phyloP scores from a whole-genome alignment of 2,329 filamentous ascomycete species.

The Aspergillus costaricaensis region DNA sequence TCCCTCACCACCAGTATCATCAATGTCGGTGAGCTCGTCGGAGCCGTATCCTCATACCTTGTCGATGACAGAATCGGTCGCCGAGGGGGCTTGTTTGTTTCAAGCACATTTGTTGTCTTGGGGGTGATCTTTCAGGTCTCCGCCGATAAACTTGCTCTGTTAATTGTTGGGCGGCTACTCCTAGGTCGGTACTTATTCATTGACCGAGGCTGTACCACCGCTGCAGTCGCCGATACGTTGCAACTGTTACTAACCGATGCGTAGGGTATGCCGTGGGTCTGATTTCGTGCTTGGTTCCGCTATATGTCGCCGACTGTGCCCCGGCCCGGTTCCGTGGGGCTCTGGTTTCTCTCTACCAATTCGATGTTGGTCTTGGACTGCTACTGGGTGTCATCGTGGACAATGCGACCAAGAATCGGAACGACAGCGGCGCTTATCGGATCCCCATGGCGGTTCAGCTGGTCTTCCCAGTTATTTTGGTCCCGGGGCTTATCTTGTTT shows the following conservation, averaged over 20 bases:
- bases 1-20: conserved; percentile 5
- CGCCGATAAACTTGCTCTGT: background rate
- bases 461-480: background rate
- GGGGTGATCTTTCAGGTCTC: conserved; percentile 1
- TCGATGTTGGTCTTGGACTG: conserved; percentile 4
- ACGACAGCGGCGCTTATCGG: conserved; percentile 1
- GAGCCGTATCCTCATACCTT: conserved; percentile 3
- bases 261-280: conserved; percentile 2
- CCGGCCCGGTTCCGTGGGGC: conserved; percentile 4
- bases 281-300: background rate
- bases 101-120: background rate
- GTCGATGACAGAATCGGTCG: conserved; percentile 2
- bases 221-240: background rate
- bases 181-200: background rate
- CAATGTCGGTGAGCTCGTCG: conserved; percentile 5
- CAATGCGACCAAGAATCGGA: conserved; percentile 2
- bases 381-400: conserved; percentile 3
- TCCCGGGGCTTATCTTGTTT: conserved; percentile 8
- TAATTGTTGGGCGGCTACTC: background rate
- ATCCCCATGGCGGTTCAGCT: conserved; percentile 6
- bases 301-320: conserved; percentile 6
- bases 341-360: conserved; percentile 3
- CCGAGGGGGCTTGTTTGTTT: conserved; percentile 1
- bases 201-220: background rate
- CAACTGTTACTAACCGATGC: background rate